phyloP scores from a whole-genome alignment of 2,329 filamentous ascomycete species.

The Penicillium sp. region DNA sequence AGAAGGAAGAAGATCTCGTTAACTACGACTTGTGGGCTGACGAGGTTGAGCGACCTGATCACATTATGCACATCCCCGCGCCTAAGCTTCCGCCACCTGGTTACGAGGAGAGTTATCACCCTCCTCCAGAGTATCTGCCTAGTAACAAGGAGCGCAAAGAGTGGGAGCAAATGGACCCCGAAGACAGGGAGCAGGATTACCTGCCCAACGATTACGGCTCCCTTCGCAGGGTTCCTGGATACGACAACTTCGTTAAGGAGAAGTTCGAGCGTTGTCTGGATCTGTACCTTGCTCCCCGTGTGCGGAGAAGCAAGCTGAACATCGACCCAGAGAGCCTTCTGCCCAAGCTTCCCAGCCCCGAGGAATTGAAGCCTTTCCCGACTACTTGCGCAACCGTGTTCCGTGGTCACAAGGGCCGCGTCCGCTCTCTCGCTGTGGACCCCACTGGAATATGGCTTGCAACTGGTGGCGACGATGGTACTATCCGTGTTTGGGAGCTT shows the following conservation, averaged over 20 bases:
- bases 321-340: conserved; percentile 91
- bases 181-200: conserved; percentile 86
- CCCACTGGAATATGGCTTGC: conserved; percentile 81
- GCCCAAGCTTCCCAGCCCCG: conserved; percentile 85
- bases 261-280: conserved; percentile 94
- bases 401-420: conserved; percentile 79
- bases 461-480: conserved; percentile 90
- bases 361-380: conserved; percentile 92
- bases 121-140: conserved; percentile 88
- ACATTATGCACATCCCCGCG: conserved; percentile 90
- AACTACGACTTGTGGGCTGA: conserved; percentile 94
- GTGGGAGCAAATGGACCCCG: conserved; percentile 82
- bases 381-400: conserved; percentile 84
- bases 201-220: conserved; percentile 76
- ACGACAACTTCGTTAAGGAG: conserved; percentile 85
- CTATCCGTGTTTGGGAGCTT: conserved; percentile 83
- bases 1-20: conserved; percentile 64
- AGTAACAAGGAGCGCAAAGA: conserved; percentile 73
- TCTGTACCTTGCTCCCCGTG: conserved; percentile 85
- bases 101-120: conserved; percentile 95
- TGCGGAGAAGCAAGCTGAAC: conserved; percentile 89
- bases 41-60: conserved; percentile 73
- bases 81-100: conserved; percentile 90
- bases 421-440: conserved; percentile 78
- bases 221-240: conserved; percentile 85